Base-by-base conservation (phyloP, 148 eudicot genomes). In the Persicaria tinctoria region DNA sequence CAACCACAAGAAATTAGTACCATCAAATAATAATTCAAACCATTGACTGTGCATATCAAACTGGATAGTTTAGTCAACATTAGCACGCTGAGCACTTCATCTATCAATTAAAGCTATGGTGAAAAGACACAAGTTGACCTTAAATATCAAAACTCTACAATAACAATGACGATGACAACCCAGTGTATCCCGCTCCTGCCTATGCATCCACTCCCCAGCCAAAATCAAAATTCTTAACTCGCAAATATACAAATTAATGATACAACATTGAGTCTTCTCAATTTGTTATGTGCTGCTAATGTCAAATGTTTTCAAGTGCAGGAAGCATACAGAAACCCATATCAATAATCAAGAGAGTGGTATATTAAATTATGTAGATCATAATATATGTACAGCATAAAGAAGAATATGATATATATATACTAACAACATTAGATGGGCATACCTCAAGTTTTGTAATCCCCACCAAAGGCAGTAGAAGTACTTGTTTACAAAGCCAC, bases 401-500 rank as follows among this genome's bases (percentile, higher is more conserved):
- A 60, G 41, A 60, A 20, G 64, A 6, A 23, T 60, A 60, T 20
- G 41, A 60, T 20, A 49, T 20, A 49, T 20, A 49, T 12, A 60
- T 6, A 20, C 3, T 59, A 59, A 60, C 41, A 60, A 8, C 32
- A 60, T 20, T 60, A 60, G 44, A 60, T 23, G 23, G 66, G 4
- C 75, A 70, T 76, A 87, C 93, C 93, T 89, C 64, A 89, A 81
- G 74, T 87, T 85, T 17, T 87, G 93, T 51, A 89, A 80, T 72
- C 93, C 93, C 90, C 90, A 89, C 93, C 93, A 89, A 48, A 89
- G 80, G 80, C 93, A 89, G 63, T 89, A 89, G 72, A 89, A 89
- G 82, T 79, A 89, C 82, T 89, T 89, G 70, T 85, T 82, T 4
- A 81, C 20, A 69, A 89, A 85, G 20, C 62, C 49, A 10, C 81